Percentiles rank a stretch among this genome's conserved stretches.
phyloP scores from a whole-genome alignment of 164 flowering plant species.

The Chimonanthus salicifolius region DNA sequence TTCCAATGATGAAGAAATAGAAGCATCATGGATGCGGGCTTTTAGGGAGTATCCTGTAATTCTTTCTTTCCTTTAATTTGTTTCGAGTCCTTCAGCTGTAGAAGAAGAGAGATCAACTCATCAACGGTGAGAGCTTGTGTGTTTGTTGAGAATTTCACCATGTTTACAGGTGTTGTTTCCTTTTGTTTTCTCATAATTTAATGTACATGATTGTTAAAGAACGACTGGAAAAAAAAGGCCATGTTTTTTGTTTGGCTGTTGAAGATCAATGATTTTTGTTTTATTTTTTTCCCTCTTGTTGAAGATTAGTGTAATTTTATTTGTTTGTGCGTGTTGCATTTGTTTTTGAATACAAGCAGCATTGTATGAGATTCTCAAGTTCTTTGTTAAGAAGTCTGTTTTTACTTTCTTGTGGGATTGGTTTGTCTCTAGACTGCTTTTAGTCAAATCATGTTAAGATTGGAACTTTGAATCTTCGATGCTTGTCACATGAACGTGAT shows the following conservation, averaged over 20 bases:
- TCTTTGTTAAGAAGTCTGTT: too few relatives aligned
- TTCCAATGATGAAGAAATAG: slow-evolving; percentile 9
- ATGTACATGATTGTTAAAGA: slow-evolving; percentile 1
- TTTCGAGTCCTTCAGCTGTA: slow-evolving; percentile 6
- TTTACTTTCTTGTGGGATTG: too few relatives aligned
- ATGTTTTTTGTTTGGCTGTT: slow-evolving; percentile 5
- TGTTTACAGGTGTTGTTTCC: background rate
- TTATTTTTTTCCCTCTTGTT: background rate
- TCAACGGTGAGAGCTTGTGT: background rate
- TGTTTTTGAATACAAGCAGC: too few relatives aligned
- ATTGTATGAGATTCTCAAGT: too few relatives aligned
- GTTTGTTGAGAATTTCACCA: background rate
- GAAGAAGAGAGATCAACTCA: background rate
- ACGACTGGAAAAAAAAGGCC: background rate
- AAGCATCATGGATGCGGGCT: slow-evolving; percentile 54
- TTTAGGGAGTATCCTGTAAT: slow-evolving; percentile 68
- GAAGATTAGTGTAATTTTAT: too few relatives aligned
- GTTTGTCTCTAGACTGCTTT: too few relatives aligned
- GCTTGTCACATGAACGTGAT: too few relatives aligned
- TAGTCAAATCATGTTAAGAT: too few relatives aligned
- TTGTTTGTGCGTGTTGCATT: too few relatives aligned
- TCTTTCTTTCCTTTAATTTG: slow-evolving; percentile 14
- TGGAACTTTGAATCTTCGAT: too few relatives aligned
- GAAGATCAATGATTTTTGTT: background rate
- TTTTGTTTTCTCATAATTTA: too few relatives aligned